Percentiles rank a stretch among this genome's conserved stretches.
Conservation (phyloP, 192 early-diverging fungal species). For the Umbelopsis ramanniana region DNA sequence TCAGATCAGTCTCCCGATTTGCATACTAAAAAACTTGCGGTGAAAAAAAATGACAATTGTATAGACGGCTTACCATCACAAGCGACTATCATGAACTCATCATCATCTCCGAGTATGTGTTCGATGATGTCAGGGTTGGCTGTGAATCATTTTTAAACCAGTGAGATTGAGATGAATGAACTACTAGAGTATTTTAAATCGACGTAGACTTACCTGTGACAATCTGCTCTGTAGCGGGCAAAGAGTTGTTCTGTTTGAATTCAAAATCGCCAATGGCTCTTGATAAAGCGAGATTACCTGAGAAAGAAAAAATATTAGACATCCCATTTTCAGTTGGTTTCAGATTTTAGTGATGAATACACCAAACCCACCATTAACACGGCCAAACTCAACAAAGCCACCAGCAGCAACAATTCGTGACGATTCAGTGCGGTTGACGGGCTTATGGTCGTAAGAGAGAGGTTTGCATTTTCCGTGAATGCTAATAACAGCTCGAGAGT, state of each 20-base stretch:
- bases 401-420: constrained; percentile 88
- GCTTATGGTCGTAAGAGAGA: constrained; percentile 96
- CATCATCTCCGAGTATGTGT: constrained; percentile 59
- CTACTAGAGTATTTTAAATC: background rate
- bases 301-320: background rate
- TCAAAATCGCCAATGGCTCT: constrained; percentile 98
- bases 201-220: constrained; percentile 71
- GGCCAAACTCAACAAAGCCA: constrained; percentile 97
- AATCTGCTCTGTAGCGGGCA: constrained; percentile 87
- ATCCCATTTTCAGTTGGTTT: background rate
- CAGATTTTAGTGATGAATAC: background rate
- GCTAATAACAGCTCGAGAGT: constrained; percentile 91
- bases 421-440: constrained; percentile 82
- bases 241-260: constrained; percentile 87
- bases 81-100: constrained; percentile 95
- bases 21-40: no score
- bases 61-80: constrained; percentile 81
- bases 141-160: constrained; percentile 20
- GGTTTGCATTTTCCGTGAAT: constrained; percentile 73
- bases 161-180: background rate
- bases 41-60: background rate
- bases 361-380: constrained; percentile 85
- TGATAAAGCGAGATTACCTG: constrained; percentile 93
- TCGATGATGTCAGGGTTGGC: constrained; percentile 84
- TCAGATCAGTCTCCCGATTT: background rate